Conservation (phyloP, 306 rosid species). For the Sesbania bispinosa region DNA sequence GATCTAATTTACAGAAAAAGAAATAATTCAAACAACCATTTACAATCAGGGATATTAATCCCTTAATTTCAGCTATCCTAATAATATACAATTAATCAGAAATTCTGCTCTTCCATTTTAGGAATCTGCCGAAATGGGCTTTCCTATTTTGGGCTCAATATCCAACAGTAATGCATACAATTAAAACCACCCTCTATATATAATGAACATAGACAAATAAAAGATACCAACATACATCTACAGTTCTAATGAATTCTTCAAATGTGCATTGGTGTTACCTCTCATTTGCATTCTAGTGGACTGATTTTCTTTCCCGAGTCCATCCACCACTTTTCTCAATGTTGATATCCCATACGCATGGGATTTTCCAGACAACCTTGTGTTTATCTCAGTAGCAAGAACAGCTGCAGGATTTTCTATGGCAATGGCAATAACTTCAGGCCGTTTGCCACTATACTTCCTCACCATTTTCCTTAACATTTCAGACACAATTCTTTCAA, state of each 20-base stretch:
- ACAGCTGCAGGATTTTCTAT: conserved; percentile 79
- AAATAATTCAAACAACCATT: no score
- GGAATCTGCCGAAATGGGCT: no score
- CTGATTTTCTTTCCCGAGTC: conserved; percentile 40
- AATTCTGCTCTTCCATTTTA: no score
- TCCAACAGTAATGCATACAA: no score
- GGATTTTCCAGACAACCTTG: conserved; percentile 73
- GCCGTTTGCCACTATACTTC: conserved; percentile 93
- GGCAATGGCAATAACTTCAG: conserved; percentile 90
- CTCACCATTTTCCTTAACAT: conserved; percentile 91
- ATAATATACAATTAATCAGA: no score
- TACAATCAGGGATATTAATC: no score
- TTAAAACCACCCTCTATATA: no score
- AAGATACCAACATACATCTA: conserved; percentile 42
- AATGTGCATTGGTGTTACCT: conserved; percentile 34
- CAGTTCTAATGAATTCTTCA: conserved; percentile 30
- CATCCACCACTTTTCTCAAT: conserved; percentile 46
- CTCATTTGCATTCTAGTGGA: conserved; percentile 38
- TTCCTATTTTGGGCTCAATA: no score
- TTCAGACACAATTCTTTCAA: conserved; percentile 93
- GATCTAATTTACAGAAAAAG: no score
- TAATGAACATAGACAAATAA: no score
- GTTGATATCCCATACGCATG: conserved; percentile 42
- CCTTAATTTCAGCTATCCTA: no score
- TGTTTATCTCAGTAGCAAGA: conserved; percentile 58